Base-by-base conservation (phyloP, 2,329 filamentous ascomycete genomes). In the Trichoderma sp. region DNA sequence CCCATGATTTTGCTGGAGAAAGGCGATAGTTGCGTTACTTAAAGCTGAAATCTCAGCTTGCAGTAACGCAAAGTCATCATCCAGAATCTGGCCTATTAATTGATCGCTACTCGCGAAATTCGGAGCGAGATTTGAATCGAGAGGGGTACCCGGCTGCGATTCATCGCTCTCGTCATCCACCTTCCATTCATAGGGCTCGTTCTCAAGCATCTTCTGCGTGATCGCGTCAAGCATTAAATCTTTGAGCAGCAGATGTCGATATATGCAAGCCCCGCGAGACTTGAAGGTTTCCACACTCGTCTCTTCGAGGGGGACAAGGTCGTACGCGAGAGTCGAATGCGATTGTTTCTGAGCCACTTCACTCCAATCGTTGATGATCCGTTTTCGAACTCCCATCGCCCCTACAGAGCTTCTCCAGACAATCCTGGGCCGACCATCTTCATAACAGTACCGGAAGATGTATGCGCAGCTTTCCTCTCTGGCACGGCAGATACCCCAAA, bases 221-320 rank as follows among this genome's bases (percentile, higher is more conserved):
- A 67, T 67, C 2, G 55, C 55, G 51, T 67, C 64, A 51, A 67
- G 52, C 55, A 43, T n/a, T 43, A 67, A 39, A 39, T 59, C 54
- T 67, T 59, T 59, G 10, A 67, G 55, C 39, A 59, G 43, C 16
- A 67, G 18, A 59, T 67, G 39, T 21, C 21, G 54, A 51, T 37
- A 59, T 28, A 67, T 30, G 21, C 54, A 66, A 24, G 28, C 21
- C 13, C 64, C 64, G 6, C 37, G n/a, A n/a, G 54, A 39, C 6
- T 30, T 30, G 21, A 14, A 49, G 11, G 39, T 37, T 6, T 66
- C 28, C 16, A 6, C 16, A 32, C 30, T 21, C 4, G 54, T 66
- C 39, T 66, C 54, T 39, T 4, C 4, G 39, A 66, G 59, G 30
- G 54, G 64, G n/a, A 28, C 13, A 21, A 51, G n/a, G 64, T 51